Conservation (phyloP, 768 basidiomycete species). For the Mycena maculata region DNA sequence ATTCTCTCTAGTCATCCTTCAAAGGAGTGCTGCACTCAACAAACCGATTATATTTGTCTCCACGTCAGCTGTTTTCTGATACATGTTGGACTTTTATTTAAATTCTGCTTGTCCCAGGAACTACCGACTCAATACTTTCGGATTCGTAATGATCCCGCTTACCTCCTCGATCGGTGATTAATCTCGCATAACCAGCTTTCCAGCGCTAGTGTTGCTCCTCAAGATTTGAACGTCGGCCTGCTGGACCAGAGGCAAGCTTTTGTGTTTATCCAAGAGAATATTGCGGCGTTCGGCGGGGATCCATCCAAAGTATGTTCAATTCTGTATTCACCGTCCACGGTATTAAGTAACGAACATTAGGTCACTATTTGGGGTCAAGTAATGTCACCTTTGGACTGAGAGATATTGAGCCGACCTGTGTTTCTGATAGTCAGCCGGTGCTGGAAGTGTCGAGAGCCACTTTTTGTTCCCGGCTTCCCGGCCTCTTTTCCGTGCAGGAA, state of each 20-base stretch:
- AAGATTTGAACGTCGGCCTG: conserved; percentile 70
- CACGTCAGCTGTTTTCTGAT: conserved; percentile 45
- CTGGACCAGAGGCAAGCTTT: conserved; percentile 71
- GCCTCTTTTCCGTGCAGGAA: conserved; percentile 62
- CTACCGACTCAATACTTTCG: conserved; percentile 68
- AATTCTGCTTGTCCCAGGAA: too few species aligned
- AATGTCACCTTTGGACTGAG: neutral
- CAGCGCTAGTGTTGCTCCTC: conserved; percentile 54
- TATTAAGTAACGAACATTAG: conserved; percentile 37
- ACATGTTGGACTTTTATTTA: too few species aligned
- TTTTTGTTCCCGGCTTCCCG: conserved; percentile 54
- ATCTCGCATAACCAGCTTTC: conserved; percentile 50
- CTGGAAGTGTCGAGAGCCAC: conserved; percentile 61
- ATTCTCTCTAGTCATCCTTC: conserved; percentile 55
- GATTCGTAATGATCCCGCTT: conserved; percentile 55
- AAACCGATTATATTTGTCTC: conserved; percentile 72
- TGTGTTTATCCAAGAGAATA: conserved; percentile 72
- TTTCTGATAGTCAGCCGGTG: conserved; percentile 61
- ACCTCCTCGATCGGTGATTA: neutral
- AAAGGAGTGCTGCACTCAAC: conserved; percentile 55
- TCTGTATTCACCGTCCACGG: neutral
- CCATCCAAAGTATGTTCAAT: conserved; percentile 56
- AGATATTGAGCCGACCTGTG: neutral
- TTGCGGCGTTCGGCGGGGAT: conserved; percentile 74
- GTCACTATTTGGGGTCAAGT: conserved; percentile 70